Evolutionary conservation across 164 flowering plant genomes (phyloP).

Genomic region (Berberis thunbergii): DNA sequence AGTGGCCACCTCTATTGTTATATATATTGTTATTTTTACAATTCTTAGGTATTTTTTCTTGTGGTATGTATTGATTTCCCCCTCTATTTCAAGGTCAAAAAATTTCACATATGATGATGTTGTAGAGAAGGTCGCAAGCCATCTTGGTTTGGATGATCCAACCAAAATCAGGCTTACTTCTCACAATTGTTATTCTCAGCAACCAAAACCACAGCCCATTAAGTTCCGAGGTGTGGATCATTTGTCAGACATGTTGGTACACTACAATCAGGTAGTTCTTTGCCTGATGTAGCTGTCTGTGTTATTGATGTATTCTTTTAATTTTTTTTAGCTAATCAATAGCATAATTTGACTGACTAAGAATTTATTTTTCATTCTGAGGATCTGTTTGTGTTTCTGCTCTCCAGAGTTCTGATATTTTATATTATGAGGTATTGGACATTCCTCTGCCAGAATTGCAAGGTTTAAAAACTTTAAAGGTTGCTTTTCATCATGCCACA

Average conservation of each 20-base stretch:
- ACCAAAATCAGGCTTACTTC: conserved; percentile 74
- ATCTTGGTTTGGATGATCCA: conserved; percentile 70
- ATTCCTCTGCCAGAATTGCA: no score
- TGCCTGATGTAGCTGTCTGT: no score
- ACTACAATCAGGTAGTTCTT: conserved; percentile 62
- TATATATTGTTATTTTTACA: not conserved
- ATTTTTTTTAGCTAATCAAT: no score
- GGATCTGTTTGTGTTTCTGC: not conserved
- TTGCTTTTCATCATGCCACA: conserved; percentile 38
- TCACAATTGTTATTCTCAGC: conserved; percentile 71
- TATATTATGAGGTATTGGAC: conserved; percentile 65
- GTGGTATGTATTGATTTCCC: not conserved
- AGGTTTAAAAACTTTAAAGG: conserved; percentile 25
- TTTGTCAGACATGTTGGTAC: conserved; percentile 65
- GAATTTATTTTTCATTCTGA: not conserved
- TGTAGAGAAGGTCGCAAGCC: conserved; percentile 64
- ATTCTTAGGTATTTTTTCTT: no score
- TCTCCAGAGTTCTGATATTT: conserved; percentile 52
- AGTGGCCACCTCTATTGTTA: conserved; percentile 10
- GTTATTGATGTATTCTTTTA: no score
- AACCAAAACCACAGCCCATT: conserved; percentile 63
- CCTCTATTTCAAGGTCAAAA: conserved; percentile 41
- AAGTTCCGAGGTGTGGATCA: conserved; percentile 57
- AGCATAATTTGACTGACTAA: no score
- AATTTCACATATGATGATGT: conserved; percentile 69